These are phyloP conservation scores for Chytridium lagenaria DNA, from an alignment of 371 early-diverging fungal species.

Conservation along the genomic window DNA sequence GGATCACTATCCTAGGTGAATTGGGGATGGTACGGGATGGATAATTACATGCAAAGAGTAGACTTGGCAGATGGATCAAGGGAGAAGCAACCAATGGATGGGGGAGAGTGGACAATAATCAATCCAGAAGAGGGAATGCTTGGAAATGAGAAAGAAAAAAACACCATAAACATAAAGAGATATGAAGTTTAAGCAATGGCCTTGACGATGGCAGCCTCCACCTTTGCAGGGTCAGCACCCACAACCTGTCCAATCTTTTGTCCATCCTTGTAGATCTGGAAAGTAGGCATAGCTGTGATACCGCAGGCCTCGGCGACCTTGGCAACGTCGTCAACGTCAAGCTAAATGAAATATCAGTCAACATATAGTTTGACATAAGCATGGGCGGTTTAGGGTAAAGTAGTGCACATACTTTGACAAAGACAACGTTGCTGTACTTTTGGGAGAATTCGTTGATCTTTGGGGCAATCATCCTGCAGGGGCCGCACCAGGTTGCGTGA, in stretches of 20 bases:
- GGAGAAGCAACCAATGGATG: neutral
- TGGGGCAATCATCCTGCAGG: neutral
- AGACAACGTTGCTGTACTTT: neutral
- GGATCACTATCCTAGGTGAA: neutral
- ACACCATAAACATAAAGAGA: slow-evolving; percentile 9
- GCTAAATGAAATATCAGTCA: too few relatives aligned
- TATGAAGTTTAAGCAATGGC: slow-evolving; percentile 1
- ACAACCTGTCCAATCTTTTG: slow-evolving; percentile 66
- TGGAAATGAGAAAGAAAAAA: neutral
- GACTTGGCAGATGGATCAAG: neutral
- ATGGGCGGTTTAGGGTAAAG: too few relatives aligned
- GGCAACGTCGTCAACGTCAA: slow-evolving; percentile 58
- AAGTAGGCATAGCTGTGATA: slow-evolving; percentile 92
- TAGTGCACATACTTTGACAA: neutral
- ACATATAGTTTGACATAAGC: too few relatives aligned
- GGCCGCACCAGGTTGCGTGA: neutral
- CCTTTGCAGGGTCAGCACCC: slow-evolving; percentile 52
- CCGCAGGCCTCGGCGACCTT: slow-evolving; percentile 72
- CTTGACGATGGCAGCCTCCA: slow-evolving; percentile 47
- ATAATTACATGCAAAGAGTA: neutral
- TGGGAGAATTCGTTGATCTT: neutral
- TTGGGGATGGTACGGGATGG: neutral
- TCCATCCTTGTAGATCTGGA: slow-evolving; percentile 79
- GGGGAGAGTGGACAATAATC: neutral
- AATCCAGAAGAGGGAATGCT: neutral